Evolutionary conservation across 2,329 filamentous ascomycete species (phyloP).

Genomic region (Cytospora piceae): DNA sequence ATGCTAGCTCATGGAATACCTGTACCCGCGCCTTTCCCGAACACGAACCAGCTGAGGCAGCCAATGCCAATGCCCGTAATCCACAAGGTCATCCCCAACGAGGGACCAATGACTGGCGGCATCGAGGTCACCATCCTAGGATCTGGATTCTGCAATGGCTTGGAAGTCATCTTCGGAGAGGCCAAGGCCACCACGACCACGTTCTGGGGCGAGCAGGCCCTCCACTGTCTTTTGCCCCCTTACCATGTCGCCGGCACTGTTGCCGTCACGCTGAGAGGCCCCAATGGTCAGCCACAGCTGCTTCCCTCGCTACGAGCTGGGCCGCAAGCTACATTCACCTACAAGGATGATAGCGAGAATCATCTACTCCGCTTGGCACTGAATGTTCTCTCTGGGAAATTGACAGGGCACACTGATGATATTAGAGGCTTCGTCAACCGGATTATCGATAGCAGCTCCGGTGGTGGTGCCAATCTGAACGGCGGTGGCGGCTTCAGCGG

Average conservation of each 20-base stretch:
- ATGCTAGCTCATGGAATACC: constrained; percentile 22
- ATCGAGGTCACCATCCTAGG: constrained; percentile 87
- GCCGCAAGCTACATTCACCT: constrained; percentile 66
- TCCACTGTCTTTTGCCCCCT: constrained; percentile 79
- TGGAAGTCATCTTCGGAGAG: constrained; percentile 84
- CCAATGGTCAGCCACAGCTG: constrained; percentile 42
- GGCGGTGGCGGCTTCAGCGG: constrained; percentile 41
- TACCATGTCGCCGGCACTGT: constrained; percentile 69
- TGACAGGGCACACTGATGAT: constrained; percentile 65
- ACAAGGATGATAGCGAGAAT: constrained; percentile 72
- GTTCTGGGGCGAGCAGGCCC: constrained; percentile 78
- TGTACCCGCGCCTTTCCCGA: constrained; percentile 20
- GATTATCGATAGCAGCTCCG: constrained; percentile 55
- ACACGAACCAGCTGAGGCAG: constrained; percentile 19
- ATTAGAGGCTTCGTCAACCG: constrained; percentile 64
- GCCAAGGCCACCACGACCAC: constrained; percentile 70
- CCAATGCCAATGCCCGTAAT: constrained; percentile 61
- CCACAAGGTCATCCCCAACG: constrained; percentile 80
- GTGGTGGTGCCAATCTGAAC: constrained; percentile 52
- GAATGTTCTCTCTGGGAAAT: constrained; percentile 66
- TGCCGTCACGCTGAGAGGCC: constrained; percentile 68
- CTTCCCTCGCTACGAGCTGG: constrained; percentile 38
- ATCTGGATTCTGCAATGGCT: constrained; percentile 73
- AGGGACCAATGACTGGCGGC: constrained; percentile 81
- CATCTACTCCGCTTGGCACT: constrained; percentile 70